These are phyloP conservation scores for Scutellospora calospora DNA, from an alignment of 371 early-diverging fungal genomes.

Conservation along the genomic window DNA sequence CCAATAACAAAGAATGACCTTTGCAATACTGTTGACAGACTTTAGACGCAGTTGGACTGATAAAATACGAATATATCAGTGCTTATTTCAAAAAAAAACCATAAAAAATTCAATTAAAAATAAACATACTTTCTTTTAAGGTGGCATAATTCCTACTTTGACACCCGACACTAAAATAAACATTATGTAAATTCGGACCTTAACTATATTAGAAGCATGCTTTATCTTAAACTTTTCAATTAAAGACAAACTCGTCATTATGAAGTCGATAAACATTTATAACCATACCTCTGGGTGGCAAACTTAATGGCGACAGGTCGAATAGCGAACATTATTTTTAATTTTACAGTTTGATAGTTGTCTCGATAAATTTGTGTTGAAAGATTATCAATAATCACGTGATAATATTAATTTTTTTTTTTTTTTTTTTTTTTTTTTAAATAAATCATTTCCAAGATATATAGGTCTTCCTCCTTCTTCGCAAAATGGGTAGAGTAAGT, in stretches of 20 bases:
- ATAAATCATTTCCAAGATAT: not conserved
- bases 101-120: not conserved
- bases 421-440: not conserved
- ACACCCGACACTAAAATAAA: not conserved
- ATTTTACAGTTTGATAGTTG: not conserved
- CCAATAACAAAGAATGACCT: conserved; percentile 48
- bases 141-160: conserved; percentile 58
- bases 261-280: too few species aligned
- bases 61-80: not conserved
- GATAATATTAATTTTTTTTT: not conserved
- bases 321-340: not conserved
- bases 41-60: conserved; percentile 95
- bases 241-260: too few species aligned
- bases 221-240: too few species aligned
- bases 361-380: not conserved
- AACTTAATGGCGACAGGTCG: conserved; percentile 14
- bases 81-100: not conserved
- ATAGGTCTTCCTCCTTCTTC: not conserved
- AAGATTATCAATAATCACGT: conserved; percentile 13
- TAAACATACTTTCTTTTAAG: conserved; percentile 80
- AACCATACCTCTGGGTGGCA: conserved; percentile 26
- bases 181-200: too few species aligned
- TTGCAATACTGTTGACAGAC: conserved; percentile 97
- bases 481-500: conserved; percentile 43
- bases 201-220: too few species aligned